These are phyloP conservation scores for Fusarium praegraminearum DNA, from an alignment of 2,329 filamentous ascomycete species.

Conservation along the genomic window DNA sequence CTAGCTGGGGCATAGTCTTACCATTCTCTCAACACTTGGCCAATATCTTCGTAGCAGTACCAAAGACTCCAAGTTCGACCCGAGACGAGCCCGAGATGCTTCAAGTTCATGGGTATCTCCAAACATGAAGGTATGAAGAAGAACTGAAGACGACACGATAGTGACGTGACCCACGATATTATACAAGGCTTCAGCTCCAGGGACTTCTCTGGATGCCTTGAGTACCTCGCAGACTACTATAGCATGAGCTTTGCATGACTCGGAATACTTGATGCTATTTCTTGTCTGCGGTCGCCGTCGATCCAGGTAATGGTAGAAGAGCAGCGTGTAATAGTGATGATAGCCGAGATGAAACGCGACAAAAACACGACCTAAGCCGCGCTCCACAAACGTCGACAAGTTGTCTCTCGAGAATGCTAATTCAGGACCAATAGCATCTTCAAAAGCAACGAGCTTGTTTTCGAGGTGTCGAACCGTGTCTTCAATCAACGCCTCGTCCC, in stretches of 20 bases:
- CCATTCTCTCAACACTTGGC: constrained; percentile 53
- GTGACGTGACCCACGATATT: constrained; percentile 54
- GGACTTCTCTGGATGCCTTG: constrained; percentile 41
- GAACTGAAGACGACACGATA: constrained; percentile 52
- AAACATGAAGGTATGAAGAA: constrained; percentile 52
- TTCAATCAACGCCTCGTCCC: constrained; percentile 48
- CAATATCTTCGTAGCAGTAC: constrained; percentile 51
- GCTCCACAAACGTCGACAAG: constrained; percentile 38
- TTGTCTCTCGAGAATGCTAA: constrained; percentile 47
- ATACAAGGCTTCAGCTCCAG: constrained; percentile 48
- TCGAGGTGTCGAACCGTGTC: constrained; percentile 39
- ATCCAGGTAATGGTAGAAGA: constrained; percentile 53
- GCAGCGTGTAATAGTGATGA: constrained; percentile 51
- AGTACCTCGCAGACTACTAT: constrained; percentile 49
- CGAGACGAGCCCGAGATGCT: constrained; percentile 42
- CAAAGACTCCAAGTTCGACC: constrained; percentile 51
- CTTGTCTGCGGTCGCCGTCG: constrained; percentile 45
- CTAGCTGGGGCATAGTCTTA: background rate
- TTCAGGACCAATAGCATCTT: constrained; percentile 34
- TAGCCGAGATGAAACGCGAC: constrained; percentile 53
- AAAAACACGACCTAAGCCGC: constrained; percentile 50
- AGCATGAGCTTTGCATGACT: constrained; percentile 50
- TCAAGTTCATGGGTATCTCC: constrained; percentile 50
- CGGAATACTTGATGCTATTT: constrained; percentile 49
- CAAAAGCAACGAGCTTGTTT: constrained; percentile 43